Conservation (phyloP, 768 basidiomycete genomes). For the Lentinula boryana region DNA sequence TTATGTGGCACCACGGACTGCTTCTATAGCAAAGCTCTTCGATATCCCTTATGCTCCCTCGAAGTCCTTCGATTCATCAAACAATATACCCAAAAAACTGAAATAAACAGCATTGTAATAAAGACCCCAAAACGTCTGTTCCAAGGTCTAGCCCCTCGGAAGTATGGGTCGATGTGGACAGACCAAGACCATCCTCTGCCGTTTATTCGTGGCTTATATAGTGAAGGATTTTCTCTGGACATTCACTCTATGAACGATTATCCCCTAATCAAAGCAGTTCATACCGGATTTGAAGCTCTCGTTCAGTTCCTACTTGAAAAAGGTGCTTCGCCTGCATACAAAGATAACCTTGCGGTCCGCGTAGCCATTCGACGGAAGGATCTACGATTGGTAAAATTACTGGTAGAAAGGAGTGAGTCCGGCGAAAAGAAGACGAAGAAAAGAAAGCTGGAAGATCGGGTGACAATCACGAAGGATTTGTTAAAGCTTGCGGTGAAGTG, state of each 20-base stretch:
- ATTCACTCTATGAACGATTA: slow-evolving; percentile 75
- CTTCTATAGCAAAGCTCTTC: slow-evolving; percentile 45
- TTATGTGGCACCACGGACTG: slow-evolving; percentile 11
- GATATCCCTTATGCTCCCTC: slow-evolving; percentile 55
- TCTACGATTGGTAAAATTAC: slow-evolving; percentile 59
- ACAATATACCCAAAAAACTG: slow-evolving; percentile 29
- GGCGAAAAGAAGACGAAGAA: slow-evolving; percentile 30
- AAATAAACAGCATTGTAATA: slow-evolving; percentile 9
- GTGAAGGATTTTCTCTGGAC: slow-evolving; percentile 34
- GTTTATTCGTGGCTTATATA: slow-evolving; percentile 54
- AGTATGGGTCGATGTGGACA: slow-evolving; percentile 29
- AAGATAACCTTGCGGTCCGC: slow-evolving; percentile 58
- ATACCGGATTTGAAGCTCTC: slow-evolving; percentile 56
- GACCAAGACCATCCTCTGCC: slow-evolving; percentile 54
- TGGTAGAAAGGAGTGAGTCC: slow-evolving; percentile 55
- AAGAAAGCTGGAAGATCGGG: slow-evolving; percentile 53
- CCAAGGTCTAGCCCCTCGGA: slow-evolving; percentile 34
- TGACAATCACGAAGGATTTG: slow-evolving; percentile 50
- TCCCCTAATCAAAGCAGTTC: slow-evolving; percentile 73
- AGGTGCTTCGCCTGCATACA: slow-evolving; percentile 64
- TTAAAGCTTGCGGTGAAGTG: slow-evolving; percentile 58
- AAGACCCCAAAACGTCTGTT: slow-evolving; percentile 69
- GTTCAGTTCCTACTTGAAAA: slow-evolving; percentile 63
- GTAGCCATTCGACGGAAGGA: slow-evolving; percentile 74
- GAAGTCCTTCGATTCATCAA: slow-evolving; percentile 39